phyloP scores from a whole-genome alignment of 108 stramenopile species.

The Nitzschia sp. region DNA sequence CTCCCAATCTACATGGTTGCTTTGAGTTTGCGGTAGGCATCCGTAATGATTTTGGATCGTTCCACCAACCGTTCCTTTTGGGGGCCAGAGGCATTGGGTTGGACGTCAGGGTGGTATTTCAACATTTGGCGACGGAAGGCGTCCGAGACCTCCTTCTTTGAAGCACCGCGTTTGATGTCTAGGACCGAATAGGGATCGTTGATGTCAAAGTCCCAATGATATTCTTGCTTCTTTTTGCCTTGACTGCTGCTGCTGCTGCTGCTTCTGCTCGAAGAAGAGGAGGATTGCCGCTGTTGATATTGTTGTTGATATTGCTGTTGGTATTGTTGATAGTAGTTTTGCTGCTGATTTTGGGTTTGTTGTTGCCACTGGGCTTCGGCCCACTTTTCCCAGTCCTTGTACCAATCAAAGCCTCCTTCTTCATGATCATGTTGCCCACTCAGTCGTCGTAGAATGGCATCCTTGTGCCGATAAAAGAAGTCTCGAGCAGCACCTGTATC shows the following conservation, averaged over 20 bases:
- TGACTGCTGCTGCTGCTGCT: conserved; percentile 38
- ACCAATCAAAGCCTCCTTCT: conserved; percentile 68
- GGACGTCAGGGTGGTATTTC: conserved; percentile 76
- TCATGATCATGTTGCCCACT: conserved; percentile 53
- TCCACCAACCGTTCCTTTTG: conserved; percentile 63
- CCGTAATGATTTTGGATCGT: conserved; percentile 73
- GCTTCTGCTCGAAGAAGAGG: conserved; percentile 24
- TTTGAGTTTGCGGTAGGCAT: conserved; percentile 80
- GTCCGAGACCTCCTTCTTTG: conserved; percentile 68
- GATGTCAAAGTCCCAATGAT: conserved; percentile 76
- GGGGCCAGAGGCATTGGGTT: conserved; percentile 57
- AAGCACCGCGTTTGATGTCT: conserved; percentile 54
- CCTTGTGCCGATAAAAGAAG: conserved; percentile 53
- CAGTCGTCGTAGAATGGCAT: conserved; percentile 50
- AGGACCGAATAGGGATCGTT: conserved; percentile 82
- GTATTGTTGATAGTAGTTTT: conserved; percentile 21
- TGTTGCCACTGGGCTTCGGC: conserved; percentile 66
- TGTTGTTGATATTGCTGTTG: conserved; percentile 27
- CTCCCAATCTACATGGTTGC: not conserved
- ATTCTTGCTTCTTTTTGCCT: conserved; percentile 39
- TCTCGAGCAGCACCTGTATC: conserved; percentile 53
- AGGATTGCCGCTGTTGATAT: conserved; percentile 27
- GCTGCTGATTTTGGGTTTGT: conserved; percentile 53
- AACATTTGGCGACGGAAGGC: conserved; percentile 84
- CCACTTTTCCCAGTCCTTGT: conserved; percentile 80